Conservation (phyloP, 345 rosid genomes). For the Psidium friedrichsthalianum region DNA sequence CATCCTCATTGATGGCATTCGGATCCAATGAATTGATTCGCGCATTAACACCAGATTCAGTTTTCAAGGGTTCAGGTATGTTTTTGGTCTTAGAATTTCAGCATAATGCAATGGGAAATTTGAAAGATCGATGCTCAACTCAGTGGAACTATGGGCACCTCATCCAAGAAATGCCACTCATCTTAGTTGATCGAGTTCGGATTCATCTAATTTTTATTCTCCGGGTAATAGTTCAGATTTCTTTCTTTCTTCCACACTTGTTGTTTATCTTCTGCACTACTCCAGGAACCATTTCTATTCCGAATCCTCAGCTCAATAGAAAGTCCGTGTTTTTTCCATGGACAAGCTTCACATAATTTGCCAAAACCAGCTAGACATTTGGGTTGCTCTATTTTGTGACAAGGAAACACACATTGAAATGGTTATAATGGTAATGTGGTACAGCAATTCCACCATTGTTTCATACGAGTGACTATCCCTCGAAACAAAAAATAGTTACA, state of each 20-base stretch:
- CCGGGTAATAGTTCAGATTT: background rate
- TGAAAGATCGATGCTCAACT: too few species aligned
- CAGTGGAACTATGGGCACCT: too few species aligned
- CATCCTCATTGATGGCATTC: accelerated
- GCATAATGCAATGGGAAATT: too few species aligned
- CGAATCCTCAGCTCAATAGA: background rate
- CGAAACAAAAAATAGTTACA: too few species aligned
- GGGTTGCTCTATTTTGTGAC: background rate
- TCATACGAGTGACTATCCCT: background rate
- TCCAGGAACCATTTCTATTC: background rate
- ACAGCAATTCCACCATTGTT: background rate
- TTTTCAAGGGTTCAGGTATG: too few species aligned
- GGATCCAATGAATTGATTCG: background rate
- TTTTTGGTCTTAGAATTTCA: background rate
- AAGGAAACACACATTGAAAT: background rate
- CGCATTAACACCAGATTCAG: too few species aligned
- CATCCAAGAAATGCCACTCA: too few species aligned
- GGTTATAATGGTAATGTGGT: background rate
- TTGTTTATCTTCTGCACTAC: background rate
- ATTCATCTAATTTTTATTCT: background rate
- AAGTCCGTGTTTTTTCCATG: too few species aligned
- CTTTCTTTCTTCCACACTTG: background rate
- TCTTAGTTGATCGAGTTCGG: background rate
- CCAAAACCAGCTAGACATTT: background rate
- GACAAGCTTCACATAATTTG: background rate